Evolutionary conservation across 257 asterid genomes (phyloP).

Genomic region (Ocimum tenuiflorum): DNA sequence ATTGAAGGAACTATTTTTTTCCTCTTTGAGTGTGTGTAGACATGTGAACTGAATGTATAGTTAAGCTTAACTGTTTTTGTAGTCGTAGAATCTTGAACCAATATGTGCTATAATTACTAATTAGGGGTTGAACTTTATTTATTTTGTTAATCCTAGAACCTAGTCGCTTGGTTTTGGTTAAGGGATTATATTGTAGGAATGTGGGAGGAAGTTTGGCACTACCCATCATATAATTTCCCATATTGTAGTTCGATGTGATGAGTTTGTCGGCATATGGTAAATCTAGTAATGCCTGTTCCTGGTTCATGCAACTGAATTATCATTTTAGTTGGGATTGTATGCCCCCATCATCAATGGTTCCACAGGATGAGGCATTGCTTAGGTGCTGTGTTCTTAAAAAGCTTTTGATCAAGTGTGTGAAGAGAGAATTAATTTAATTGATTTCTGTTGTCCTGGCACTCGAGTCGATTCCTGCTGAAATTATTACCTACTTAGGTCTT

Average conservation of each 20-base stretch:
- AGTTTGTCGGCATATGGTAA: background rate
- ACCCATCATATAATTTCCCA: too few species aligned
- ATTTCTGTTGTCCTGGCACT: background rate
- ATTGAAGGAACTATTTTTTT: background rate
- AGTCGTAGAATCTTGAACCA: background rate
- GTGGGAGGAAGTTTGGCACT: too few species aligned
- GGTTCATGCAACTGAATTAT: background rate
- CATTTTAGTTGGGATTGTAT: background rate
- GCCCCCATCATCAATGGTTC: background rate
- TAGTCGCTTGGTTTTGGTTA: background rate
- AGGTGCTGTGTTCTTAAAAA: background rate
- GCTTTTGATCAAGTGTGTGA: background rate
- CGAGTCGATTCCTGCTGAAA: background rate
- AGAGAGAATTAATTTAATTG: background rate
- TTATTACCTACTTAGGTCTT: too few species aligned
- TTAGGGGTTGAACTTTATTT: too few species aligned
- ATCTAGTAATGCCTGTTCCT: too few species aligned
- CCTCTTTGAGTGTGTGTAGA: background rate
- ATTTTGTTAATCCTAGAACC: too few species aligned
- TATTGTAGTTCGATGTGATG: too few species aligned
- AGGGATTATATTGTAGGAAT: background rate
- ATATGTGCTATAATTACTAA: too few species aligned
- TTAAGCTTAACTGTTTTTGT: background rate
- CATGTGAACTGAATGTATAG: background rate
- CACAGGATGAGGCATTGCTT: background rate